These are phyloP conservation scores for Rhytidhysteron rufulum DNA, from an alignment of 2,329 filamentous ascomycete genomes.

Conservation along the genomic window DNA sequence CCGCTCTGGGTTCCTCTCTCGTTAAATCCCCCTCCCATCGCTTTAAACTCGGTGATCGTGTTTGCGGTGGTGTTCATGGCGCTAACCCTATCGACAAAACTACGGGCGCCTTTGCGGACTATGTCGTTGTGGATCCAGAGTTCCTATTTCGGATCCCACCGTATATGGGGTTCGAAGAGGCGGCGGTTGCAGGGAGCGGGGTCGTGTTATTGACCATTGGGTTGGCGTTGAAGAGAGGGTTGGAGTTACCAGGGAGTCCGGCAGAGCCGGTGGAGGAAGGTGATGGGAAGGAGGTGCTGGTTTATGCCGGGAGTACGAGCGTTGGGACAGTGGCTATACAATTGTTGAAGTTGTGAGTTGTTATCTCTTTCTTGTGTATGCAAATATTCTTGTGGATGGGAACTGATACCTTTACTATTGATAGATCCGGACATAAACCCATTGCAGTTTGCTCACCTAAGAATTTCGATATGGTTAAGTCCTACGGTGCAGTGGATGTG, in stretches of 20 bases:
- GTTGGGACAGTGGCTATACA: conserved; percentile 45
- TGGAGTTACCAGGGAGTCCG: background rate
- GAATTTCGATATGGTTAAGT: conserved; percentile 41
- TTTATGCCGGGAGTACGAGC: conserved; percentile 45
- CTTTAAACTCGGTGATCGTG: conserved; percentile 12
- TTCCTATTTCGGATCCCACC: conserved; percentile 21
- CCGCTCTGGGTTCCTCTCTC: conserved; percentile 21
- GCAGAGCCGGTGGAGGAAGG: background rate
- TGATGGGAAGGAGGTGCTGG: conserved; percentile 30
- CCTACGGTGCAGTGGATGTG: conserved; percentile 40
- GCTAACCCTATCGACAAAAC: conserved; percentile 3
- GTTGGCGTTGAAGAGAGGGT: background rate
- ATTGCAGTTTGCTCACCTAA: conserved; percentile 45
- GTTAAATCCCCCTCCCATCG: conserved; percentile 16
- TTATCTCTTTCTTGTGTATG: background rate
- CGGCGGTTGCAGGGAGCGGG: conserved; percentile 1
- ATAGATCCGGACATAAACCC: conserved; percentile 35
- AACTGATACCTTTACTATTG: too few species aligned
- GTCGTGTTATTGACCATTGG: background rate
- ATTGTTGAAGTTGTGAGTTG: conserved; percentile 21
- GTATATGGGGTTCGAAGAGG: conserved; percentile 13
- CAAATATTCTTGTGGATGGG: too few species aligned
- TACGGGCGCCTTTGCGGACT: conserved; percentile 29
- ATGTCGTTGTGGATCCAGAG: conserved; percentile 15
- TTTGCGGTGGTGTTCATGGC: conserved; percentile 8